These are phyloP conservation scores for Chlorella sp. DNA, from an alignment of 139 green algal genomes.

Conservation along the genomic window DNA sequence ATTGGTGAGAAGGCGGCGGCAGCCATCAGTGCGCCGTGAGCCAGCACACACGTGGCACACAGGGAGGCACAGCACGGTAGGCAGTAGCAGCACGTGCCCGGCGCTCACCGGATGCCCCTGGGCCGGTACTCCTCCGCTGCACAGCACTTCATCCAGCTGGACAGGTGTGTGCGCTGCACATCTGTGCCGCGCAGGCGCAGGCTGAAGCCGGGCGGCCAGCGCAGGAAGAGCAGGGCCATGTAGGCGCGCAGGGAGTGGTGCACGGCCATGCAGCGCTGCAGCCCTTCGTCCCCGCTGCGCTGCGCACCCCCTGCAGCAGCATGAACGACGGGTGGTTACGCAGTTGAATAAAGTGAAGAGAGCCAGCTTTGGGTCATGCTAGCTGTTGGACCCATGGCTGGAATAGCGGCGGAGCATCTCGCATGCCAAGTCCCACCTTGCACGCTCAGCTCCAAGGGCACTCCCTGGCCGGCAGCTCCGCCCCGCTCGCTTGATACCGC, in stretches of 20 bases:
- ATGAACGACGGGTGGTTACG: neutral
- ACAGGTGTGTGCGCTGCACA: conserved; percentile 17
- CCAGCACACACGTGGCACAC: no score
- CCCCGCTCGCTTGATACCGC: neutral
- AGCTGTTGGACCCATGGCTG: no score
- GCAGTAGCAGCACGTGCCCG: no score
- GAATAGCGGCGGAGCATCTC: no score
- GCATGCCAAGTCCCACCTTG: neutral
- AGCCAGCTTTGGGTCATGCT: no score
- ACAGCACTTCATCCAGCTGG: conserved; percentile 25
- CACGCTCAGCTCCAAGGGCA: neutral
- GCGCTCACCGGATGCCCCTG: conserved; percentile 7
- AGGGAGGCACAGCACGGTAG: no score
- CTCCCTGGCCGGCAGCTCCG: no score
- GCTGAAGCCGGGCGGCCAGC: conserved; percentile 46
- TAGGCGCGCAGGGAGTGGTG: conserved; percentile 57
- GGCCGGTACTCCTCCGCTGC: conserved; percentile 38
- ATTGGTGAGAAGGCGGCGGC: no score
- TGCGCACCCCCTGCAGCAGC: neutral
- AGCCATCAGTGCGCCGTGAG: no score
- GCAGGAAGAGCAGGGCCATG: conserved; percentile 54
- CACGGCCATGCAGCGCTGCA: conserved; percentile 37
- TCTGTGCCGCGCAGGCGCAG: conserved; percentile 34
- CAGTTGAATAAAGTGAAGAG: neutral
- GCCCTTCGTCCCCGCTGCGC: neutral